Evolutionary conservation across 495 filamentous ascomycete species (phyloP), one percentile per base, ranked within the genome.

Genomic region (Annulohypoxylon maeteangense): DNA sequence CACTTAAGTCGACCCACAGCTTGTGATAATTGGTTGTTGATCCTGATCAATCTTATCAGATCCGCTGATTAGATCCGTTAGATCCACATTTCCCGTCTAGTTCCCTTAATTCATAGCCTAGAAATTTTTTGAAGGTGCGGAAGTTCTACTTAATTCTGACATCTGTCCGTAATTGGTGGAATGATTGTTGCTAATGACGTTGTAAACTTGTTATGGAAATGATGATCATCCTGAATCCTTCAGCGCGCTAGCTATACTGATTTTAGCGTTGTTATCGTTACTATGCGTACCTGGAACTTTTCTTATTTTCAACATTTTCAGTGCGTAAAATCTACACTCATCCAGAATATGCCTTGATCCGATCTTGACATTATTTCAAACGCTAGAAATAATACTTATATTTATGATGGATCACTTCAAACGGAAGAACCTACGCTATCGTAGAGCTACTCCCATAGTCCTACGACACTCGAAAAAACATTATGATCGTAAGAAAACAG

Each of bases 51-150:
- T 62, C 65, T 68, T 68, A 68, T 68, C 65, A 48, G 65, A 68
- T 68, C 65, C 57, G 65, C 57, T 68, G 65, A 68, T 68, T 55
- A 68, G 65, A 68, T 68, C 36, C 55, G 38, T 5, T 23, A 18
- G 22, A 0, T 36, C 14, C 57, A 51, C 23, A 25, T 57, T 38
- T 51, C 22, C 31, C 36, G 14, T 3, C 7, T 51, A 51, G 14
- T 3, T 3, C 1, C 32, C 3, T 3, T 12, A 53, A 29, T 5
- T 12, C 12, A 23, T 14, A 53, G 23, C 7, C 20, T 2, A 20
- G 22, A 25, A 50, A 27, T 25, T 18, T n/a, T 44, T 44, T 20
- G 40, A 44, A 44, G 40, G 40, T 44, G 40, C 40, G 40, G 40
- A 44, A 44, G 40, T 44, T 18, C 40, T 27, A 22, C 45, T 50